These are phyloP conservation scores for Penicillium paneum DNA, from an alignment of 2,329 filamentous ascomycete species.

Conservation along the genomic window DNA sequence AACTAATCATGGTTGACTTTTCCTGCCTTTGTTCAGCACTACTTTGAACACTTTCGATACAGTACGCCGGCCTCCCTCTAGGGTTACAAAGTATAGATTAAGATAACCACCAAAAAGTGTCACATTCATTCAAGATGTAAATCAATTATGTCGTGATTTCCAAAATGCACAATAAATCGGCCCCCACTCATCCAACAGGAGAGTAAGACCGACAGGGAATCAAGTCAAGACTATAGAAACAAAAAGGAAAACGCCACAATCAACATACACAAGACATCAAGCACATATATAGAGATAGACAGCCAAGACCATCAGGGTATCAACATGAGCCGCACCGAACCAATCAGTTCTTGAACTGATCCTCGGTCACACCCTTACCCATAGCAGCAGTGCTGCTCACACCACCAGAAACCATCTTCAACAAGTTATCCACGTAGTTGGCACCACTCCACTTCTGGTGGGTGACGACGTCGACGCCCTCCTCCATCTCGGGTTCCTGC, in stretches of 20 bases:
- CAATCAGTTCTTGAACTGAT: slow-evolving; percentile 71
- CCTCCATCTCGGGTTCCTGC: slow-evolving; percentile 94
- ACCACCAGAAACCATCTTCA: slow-evolving; percentile 96
- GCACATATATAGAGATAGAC: slow-evolving; percentile 9
- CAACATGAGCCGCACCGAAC: not conserved
- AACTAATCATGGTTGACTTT: too few species aligned
- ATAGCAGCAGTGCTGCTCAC: slow-evolving; percentile 90
- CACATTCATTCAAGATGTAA: not conserved
- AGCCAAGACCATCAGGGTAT: slow-evolving; percentile 6
- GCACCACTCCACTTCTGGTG: slow-evolving; percentile 99
- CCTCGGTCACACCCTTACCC: slow-evolving; percentile 96
- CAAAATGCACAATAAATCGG: slow-evolving; percentile 9
- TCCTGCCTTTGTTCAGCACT: too few species aligned
- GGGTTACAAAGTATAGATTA: too few species aligned
- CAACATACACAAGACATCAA: slow-evolving; percentile 4
- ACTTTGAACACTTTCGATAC: too few species aligned
- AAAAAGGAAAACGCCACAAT: slow-evolving; percentile 8
- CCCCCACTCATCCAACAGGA: not conserved
- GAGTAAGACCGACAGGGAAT: slow-evolving; percentile 12
- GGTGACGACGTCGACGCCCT: slow-evolving; percentile 87
- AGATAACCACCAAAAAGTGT: not conserved
- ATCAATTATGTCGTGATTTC: not conserved
- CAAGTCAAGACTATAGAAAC: slow-evolving; percentile 11
- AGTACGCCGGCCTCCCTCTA: too few species aligned
- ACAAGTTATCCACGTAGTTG: slow-evolving; percentile 86